These are phyloP conservation scores for Oryza nivara DNA, from an alignment of 176 grass and related monocot species.

Conservation along the genomic window DNA sequence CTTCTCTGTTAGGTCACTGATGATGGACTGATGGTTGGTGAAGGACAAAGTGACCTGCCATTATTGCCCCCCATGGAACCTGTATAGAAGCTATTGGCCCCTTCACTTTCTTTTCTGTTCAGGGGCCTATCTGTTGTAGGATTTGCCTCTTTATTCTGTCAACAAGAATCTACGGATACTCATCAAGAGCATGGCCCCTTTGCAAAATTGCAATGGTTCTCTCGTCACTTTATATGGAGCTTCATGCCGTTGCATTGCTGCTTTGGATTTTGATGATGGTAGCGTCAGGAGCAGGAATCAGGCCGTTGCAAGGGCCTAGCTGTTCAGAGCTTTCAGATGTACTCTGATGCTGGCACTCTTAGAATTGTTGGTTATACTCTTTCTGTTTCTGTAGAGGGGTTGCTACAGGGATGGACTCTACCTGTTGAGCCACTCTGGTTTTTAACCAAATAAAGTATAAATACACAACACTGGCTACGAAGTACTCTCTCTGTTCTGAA, in stretches of 20 bases:
- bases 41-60: constrained; percentile 40
- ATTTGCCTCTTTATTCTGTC: constrained; percentile 29
- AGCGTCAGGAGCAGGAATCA: constrained; percentile 13
- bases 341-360: neutral
- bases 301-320: constrained; percentile 34
- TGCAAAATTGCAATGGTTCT: constrained; percentile 11
- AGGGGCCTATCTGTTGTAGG: constrained; percentile 33
- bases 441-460: too few species aligned
- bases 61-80: constrained; percentile 13
- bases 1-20: constrained; percentile 21
- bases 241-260: constrained; percentile 28
- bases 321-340: neutral
- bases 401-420: too few species aligned
- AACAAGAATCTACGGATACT: neutral
- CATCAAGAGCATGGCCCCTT: neutral
- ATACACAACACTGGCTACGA: too few species aligned
- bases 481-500: too few species aligned
- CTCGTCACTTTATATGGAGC: constrained; percentile 38
- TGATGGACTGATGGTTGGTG: neutral
- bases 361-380: neutral
- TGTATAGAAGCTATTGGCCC: constrained; percentile 30
- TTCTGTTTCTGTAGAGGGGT: neutral
- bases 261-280: constrained; percentile 3
- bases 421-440: too few species aligned
- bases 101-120: constrained; percentile 8